Conservation (phyloP, 148 eudicot genomes). For the Agrostemma githago region DNA sequence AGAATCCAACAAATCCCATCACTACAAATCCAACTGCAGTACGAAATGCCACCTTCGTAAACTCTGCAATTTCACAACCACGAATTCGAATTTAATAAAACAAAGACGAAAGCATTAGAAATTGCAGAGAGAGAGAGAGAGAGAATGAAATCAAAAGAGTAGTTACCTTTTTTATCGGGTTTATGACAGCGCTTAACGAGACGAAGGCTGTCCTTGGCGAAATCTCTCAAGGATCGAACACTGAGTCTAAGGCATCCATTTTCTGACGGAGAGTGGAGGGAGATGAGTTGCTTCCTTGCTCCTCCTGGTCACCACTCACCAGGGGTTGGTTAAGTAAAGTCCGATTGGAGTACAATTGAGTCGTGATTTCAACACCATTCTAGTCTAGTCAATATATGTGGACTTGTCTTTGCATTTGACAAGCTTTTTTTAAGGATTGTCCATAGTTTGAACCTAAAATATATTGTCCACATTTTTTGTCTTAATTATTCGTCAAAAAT, state of each 20-base stretch:
- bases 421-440: too few relatives aligned
- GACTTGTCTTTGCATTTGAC: too few relatives aligned
- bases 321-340: too few relatives aligned
- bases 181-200: slow-evolving; percentile 70
- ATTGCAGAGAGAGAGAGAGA: background rate
- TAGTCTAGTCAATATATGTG: too few relatives aligned
- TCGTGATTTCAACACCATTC: too few relatives aligned
- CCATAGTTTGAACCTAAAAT: too few relatives aligned
- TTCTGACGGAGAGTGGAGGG: background rate
- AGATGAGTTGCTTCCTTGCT: too few relatives aligned
- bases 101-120: too few relatives aligned
- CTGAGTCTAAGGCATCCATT: slow-evolving; percentile 56
- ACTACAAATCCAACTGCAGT: slow-evolving; percentile 67
- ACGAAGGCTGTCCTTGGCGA: slow-evolving; percentile 64
- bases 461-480: too few relatives aligned
- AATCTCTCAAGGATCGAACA: slow-evolving; percentile 63
- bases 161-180: slow-evolving; percentile 52
- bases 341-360: too few relatives aligned
- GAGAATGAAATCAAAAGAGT: background rate
- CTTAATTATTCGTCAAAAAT: too few relatives aligned
- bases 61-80: slow-evolving; percentile 30
- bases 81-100: background rate
- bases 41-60: slow-evolving; percentile 64
- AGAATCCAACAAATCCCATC: slow-evolving; percentile 73
- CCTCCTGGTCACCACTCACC: too few relatives aligned